Evolutionary conservation across 768 basidiomycete species (phyloP).

Genomic region (Clathrus columnatus): DNA sequence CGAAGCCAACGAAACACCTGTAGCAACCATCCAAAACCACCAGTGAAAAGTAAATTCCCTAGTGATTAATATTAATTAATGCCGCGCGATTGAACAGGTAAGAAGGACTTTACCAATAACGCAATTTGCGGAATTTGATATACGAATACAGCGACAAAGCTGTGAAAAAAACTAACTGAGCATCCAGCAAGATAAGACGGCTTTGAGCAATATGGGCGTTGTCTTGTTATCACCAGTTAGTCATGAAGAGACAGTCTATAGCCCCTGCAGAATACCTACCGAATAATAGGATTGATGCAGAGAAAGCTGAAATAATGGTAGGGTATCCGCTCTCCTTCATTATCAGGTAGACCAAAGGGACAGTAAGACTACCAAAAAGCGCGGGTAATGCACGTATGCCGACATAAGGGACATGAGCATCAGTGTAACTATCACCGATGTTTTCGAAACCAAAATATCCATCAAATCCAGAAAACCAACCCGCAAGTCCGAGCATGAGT

Average conservation of each 20-base stretch:
- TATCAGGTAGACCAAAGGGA: conserved; percentile 88
- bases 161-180: conserved; percentile 93
- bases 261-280: conserved; percentile 54
- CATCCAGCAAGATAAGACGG: conserved; percentile 93
- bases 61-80: not conserved
- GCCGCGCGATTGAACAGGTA: too few relatives aligned
- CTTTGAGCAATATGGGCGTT: conserved; percentile 94
- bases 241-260: not conserved
- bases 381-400: conserved; percentile 92
- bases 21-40: conserved; percentile 91
- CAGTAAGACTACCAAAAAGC: conserved; percentile 79
- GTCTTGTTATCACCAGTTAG: conserved; percentile 39
- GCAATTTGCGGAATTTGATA: conserved; percentile 88
- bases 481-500: conserved; percentile 85
- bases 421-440: conserved; percentile 89
- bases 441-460: conserved; percentile 90
- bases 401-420: conserved; percentile 83
- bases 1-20: conserved; percentile 90
- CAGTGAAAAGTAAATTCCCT: conserved; percentile 85
- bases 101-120: conserved; percentile 53
- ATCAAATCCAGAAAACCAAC: conserved; percentile 95
- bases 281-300: conserved; percentile 76
- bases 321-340: conserved; percentile 99
- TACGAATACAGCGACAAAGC: conserved; percentile 88
- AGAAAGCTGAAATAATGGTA: conserved; percentile 82